Conservation (phyloP, 192 early-diverging fungal genomes). For the Coemansia sp. region DNA sequence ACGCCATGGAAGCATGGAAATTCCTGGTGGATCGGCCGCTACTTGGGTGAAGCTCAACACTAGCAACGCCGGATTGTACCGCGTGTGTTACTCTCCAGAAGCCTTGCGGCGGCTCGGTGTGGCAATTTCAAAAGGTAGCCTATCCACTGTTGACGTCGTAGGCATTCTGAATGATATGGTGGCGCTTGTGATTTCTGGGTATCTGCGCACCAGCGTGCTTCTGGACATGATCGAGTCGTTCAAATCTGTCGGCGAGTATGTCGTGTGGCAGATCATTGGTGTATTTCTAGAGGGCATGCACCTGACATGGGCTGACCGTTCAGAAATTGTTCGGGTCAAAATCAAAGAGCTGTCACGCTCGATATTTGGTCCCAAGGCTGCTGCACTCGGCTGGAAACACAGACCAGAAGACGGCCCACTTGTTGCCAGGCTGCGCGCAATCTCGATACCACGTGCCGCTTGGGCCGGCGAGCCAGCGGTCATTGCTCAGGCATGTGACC, state of each 20-base stretch:
- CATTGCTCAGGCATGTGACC: slow-evolving; percentile 51
- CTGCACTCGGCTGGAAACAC: slow-evolving; percentile 60
- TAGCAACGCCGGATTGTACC: slow-evolving; percentile 77
- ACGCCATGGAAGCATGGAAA: slow-evolving; percentile 27
- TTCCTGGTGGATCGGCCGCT: slow-evolving; percentile 27
- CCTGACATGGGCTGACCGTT: slow-evolving; percentile 52
- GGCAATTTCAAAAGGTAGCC: slow-evolving; percentile 52
- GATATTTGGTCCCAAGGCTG: slow-evolving; percentile 60
- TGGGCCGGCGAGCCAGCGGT: slow-evolving; percentile 55
- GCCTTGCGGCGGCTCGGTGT: slow-evolving; percentile 55
- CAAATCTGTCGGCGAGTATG: slow-evolving; percentile 59
- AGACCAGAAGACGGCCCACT: slow-evolving; percentile 57
- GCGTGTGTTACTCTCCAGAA: slow-evolving; percentile 70
- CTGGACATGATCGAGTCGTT: slow-evolving; percentile 74
- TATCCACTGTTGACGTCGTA: slow-evolving; percentile 72
- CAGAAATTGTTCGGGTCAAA: slow-evolving; percentile 43
- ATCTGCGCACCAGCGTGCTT: slow-evolving; percentile 67
- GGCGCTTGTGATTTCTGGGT: slow-evolving; percentile 73
- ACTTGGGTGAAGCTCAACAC: slow-evolving; percentile 85
- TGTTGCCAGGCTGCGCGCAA: slow-evolving; percentile 57
- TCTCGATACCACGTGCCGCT: slow-evolving; percentile 63
- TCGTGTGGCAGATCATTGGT: slow-evolving; percentile 54
- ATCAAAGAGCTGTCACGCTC: slow-evolving; percentile 45
- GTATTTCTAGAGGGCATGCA: slow-evolving; percentile 49
- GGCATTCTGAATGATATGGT: slow-evolving; percentile 83